A percentile compares a stretch with the other conserved stretches of the same genome.
Conservation (phyloP, 257 asterid species). For the Plantago elongata region DNA sequence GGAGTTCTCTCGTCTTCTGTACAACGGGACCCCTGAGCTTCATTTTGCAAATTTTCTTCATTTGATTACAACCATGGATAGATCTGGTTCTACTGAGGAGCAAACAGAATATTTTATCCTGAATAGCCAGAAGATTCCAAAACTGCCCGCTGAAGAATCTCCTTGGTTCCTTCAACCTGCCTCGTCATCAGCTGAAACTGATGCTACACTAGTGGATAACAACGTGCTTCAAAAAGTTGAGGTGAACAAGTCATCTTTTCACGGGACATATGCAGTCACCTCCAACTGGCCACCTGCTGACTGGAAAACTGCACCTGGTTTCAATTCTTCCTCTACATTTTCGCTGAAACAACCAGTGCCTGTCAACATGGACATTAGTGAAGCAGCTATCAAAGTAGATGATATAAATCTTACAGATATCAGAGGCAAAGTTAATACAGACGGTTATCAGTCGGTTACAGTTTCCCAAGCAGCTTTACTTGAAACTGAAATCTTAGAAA, state of each 20-base stretch:
- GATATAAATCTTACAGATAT: slow-evolving; percentile 26
- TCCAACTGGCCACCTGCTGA: slow-evolving; percentile 76
- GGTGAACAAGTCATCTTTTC: slow-evolving; percentile 25
- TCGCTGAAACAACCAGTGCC: slow-evolving; percentile 24
- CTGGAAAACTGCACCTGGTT: slow-evolving; percentile 76
- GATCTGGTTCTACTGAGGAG: slow-evolving; percentile 80
- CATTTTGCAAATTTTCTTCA: slow-evolving; percentile 91
- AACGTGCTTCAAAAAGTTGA: slow-evolving; percentile 22
- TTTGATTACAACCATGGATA: slow-evolving; percentile 74
- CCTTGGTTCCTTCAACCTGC: slow-evolving; percentile 55
- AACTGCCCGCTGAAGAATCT: slow-evolving; percentile 58
- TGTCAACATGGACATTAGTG: slow-evolving; percentile 20
- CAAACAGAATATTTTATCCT: slow-evolving; percentile 70
- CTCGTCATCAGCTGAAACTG: slow-evolving; percentile 30
- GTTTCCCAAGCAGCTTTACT: slow-evolving; percentile 19
- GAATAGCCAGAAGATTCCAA: slow-evolving; percentile 78
- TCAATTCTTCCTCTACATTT: slow-evolving; percentile 20
- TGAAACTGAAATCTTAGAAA: slow-evolving; percentile 29
- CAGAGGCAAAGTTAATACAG: slow-evolving; percentile 23
- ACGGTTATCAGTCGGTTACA: slow-evolving; percentile 22
- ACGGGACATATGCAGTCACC: slow-evolving; percentile 29
- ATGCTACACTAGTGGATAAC: slow-evolving; percentile 13
- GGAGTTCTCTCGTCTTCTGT: slow-evolving; percentile 68
- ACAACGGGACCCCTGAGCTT: slow-evolving; percentile 51
- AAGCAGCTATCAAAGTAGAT: slow-evolving; percentile 17